Conservation (phyloP, 768 basidiomycete genomes). For the Podaxis sp. region DNA sequence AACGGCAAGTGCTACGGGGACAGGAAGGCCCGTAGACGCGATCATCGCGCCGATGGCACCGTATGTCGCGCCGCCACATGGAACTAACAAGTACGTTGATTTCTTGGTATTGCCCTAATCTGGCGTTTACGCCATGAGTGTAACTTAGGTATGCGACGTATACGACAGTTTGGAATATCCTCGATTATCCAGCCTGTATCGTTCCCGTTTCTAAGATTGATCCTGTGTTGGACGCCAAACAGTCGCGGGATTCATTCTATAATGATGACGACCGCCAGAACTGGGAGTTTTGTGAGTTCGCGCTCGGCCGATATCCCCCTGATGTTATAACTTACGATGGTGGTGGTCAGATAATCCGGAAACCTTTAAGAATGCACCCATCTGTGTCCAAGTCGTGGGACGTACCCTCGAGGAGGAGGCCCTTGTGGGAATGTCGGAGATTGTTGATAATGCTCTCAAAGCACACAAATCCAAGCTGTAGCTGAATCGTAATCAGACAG, state of each 20-base stretch:
- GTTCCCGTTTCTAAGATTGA: constrained; percentile 69
- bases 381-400: constrained; percentile 67
- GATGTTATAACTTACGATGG: background rate
- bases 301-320: background rate
- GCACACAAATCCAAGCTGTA: background rate
- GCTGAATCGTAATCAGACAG: background rate
- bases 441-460: constrained; percentile 58
- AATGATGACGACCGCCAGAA: constrained; percentile 45
- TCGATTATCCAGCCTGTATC: constrained; percentile 63
- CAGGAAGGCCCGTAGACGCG: constrained; percentile 74
- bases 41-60: constrained; percentile 67
- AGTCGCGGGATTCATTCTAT: constrained; percentile 46
- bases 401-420: constrained; percentile 77
- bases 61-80: constrained; percentile 64
- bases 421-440: constrained; percentile 65
- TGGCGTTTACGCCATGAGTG: constrained; percentile 7
- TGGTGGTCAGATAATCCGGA: constrained; percentile 52
- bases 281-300: constrained; percentile 54
- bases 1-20: constrained; percentile 52
- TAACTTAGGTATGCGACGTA: constrained; percentile 44
- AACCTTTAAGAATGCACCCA: constrained; percentile 55
- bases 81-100: constrained; percentile 43
- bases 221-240: constrained; percentile 48
- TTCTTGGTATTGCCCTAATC: background rate
- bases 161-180: constrained; percentile 64